Percentiles rank a stretch among this genome's conserved stretches.
Conservation (phyloP, 2,329 filamentous ascomycete species). For the Colletotrichum simmondsii region DNA sequence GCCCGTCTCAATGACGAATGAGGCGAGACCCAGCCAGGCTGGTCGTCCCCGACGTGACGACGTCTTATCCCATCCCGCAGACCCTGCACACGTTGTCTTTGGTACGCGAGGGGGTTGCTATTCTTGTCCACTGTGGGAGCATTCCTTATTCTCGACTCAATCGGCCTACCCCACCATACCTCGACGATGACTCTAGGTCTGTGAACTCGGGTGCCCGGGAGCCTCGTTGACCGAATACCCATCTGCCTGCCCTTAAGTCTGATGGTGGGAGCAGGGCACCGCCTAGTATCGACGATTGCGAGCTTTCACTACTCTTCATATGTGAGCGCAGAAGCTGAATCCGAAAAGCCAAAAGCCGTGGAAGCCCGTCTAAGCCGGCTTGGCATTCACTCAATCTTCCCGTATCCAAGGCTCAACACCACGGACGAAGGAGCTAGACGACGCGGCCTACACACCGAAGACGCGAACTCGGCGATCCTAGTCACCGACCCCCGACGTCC, state of each 20-base stretch:
- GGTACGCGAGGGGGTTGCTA: not conserved
- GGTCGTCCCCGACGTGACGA: not conserved
- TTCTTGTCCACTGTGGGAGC: slow-evolving; percentile 12
- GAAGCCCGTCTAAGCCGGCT: not conserved
- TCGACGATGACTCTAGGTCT: not conserved
- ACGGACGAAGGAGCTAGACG: not conserved
- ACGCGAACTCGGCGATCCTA: slow-evolving; percentile 21
- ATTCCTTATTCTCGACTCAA: slow-evolving; percentile 17
- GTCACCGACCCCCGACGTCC: slow-evolving; percentile 24
- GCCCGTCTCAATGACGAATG: slow-evolving; percentile 13
- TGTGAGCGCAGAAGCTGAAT: not conserved
- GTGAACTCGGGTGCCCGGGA: slow-evolving; percentile 1
- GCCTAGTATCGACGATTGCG: not conserved
- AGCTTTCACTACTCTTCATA: not conserved
- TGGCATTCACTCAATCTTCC: slow-evolving; percentile 1
- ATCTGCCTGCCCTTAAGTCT: not conserved
- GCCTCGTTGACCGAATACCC: not conserved
- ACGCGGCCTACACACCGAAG: slow-evolving; percentile 2
- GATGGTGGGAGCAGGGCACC: not conserved
- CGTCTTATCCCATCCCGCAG: slow-evolving; percentile 3
- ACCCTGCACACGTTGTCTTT: slow-evolving; percentile 8
- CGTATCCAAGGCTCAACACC: not conserved
- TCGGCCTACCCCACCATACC: not conserved
- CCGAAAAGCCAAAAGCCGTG: not conserved
- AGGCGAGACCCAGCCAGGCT: slow-evolving; percentile 11